Evolutionary conservation across 164 flowering plant species (phyloP).

Genomic region (Echeveria elegans): DNA sequence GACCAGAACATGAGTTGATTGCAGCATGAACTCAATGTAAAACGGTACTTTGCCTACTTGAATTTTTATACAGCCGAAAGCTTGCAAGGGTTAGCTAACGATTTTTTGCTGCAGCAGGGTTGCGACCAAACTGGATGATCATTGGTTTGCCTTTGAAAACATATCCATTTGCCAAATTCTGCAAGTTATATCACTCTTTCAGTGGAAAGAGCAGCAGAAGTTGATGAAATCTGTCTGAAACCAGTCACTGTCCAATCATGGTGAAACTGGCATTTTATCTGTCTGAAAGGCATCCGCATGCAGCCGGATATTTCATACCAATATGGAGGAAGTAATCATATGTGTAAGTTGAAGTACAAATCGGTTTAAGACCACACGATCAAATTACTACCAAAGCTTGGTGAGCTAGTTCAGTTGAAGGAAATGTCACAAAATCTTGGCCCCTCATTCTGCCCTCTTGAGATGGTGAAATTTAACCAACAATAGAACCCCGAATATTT

Average conservation of each 20-base stretch:
- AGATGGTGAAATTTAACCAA: not conserved
- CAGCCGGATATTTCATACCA: not conserved
- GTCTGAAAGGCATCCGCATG: not conserved
- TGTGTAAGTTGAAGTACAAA: no score
- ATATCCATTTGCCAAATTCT: conserved; percentile 81
- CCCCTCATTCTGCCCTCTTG: conserved; percentile 95
- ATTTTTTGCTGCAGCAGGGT: conserved; percentile 41
- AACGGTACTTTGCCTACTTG: not conserved
- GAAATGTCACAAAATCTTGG: conserved; percentile 62
- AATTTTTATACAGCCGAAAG: not conserved
- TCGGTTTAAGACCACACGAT: not conserved
- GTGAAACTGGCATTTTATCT: not conserved
- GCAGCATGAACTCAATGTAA: not conserved
- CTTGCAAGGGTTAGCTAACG: conserved; percentile 16
- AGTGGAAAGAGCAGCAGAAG: no score
- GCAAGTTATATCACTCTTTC: conserved; percentile 14
- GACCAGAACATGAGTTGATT: not conserved
- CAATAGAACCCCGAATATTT: no score
- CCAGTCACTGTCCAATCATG: not conserved
- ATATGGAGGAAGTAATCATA: not conserved
- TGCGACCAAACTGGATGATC: conserved; percentile 81
- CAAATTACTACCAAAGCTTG: conserved; percentile 75
- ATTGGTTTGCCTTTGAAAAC: conserved; percentile 89
- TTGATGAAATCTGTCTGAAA: not conserved
- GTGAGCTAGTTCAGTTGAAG: conserved; percentile 51